Evolutionary conservation across 164 flowering plant genomes (phyloP).

Genomic region (Vitis riparia): DNA sequence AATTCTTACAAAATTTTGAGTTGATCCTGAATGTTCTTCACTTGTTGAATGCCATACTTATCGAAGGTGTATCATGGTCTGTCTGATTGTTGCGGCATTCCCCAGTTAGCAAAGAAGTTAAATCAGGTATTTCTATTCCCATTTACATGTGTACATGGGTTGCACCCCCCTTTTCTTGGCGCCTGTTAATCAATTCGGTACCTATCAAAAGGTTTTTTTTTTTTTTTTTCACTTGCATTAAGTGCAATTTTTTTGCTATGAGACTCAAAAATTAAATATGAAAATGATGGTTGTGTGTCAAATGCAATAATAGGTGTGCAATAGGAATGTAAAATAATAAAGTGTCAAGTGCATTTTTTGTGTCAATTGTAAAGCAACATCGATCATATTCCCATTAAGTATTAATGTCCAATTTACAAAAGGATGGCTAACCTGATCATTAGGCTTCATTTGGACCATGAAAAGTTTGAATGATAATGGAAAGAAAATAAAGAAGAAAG

Average conservation of each 20-base stretch:
- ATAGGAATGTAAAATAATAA: not conserved
- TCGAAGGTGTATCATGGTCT: slow-evolving; percentile 42
- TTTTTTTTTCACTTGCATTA: not conserved
- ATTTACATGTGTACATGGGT: not conserved
- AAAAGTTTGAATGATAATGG: too few species aligned
- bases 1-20: not conserved
- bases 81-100: slow-evolving; percentile 49
- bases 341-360: not conserved
- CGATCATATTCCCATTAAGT: too few species aligned
- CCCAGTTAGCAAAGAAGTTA: slow-evolving; percentile 58
- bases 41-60: not conserved
- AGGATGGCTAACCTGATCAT: too few species aligned
- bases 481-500: too few species aligned
- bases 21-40: not conserved
- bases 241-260: not conserved
- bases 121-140: slow-evolving; percentile 33
- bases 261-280: not conserved
- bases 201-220: too few species aligned
- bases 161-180: too few species aligned
- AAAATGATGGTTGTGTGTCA: not conserved
- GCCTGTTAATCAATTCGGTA: too few species aligned
- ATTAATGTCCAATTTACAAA: too few species aligned
- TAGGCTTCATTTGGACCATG: too few species aligned
- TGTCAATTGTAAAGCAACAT: too few species aligned
- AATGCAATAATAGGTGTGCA: not conserved